A percentile compares a stretch with the other conserved stretches of the same genome.
Conservation (phyloP, 192 early-diverging fungal species). For the Geranomyces variabilis region DNA sequence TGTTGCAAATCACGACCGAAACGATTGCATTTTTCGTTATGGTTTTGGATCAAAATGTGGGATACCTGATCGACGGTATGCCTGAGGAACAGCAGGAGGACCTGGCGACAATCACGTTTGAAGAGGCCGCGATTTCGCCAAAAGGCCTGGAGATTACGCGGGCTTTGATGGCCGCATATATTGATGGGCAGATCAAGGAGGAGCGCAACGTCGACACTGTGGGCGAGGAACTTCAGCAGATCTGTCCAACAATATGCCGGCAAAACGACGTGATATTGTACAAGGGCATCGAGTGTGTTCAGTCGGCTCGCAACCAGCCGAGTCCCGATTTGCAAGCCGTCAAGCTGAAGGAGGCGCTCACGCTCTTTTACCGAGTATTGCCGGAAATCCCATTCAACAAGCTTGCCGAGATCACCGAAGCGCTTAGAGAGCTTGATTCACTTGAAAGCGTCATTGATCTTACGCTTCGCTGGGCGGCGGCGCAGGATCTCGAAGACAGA, state of each 20-base stretch:
- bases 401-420: slow-evolving; percentile 33
- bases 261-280: slow-evolving; percentile 67
- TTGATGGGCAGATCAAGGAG: slow-evolving; percentile 60
- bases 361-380: slow-evolving; percentile 28
- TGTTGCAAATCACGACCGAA: slow-evolving; percentile 63
- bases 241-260: slow-evolving; percentile 69
- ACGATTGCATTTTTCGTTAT: slow-evolving; percentile 69
- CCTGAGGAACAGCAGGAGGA: slow-evolving; percentile 48
- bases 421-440: slow-evolving; percentile 19
- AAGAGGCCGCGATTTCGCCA: slow-evolving; percentile 54
- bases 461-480: slow-evolving; percentile 15
- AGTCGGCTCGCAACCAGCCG: slow-evolving; percentile 23
- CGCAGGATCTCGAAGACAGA: slow-evolving; percentile 12
- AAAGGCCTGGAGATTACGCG: slow-evolving; percentile 60
- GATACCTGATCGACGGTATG: slow-evolving; percentile 36
- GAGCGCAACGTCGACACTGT: slow-evolving; percentile 50
- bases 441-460: slow-evolving; percentile 37
- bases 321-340: slow-evolving; percentile 26
- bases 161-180: slow-evolving; percentile 66
- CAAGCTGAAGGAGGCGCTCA: slow-evolving; percentile 54
- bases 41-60: slow-evolving; percentile 66
- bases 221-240: slow-evolving; percentile 62
- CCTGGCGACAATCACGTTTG: slow-evolving; percentile 57
- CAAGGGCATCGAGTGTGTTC: slow-evolving; percentile 48
- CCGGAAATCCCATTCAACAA: slow-evolving; percentile 30